Percentiles rank a stretch among this genome's conserved stretches.
phyloP scores from a whole-genome alignment of 495 filamentous ascomycete genomes.

The Xylaria sp. region DNA sequence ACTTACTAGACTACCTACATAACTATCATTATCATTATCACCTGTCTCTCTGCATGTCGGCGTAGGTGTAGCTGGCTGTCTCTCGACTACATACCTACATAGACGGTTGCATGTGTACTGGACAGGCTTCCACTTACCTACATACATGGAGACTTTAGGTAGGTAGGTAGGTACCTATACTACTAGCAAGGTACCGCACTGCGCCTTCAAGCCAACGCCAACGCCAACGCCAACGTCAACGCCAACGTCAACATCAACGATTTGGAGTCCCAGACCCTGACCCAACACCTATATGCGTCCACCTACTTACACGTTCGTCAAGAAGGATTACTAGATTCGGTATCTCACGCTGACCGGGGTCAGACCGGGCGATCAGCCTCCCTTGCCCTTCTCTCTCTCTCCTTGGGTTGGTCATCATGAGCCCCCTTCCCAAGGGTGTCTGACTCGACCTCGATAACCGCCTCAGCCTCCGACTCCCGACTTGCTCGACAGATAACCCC shows the following conservation, averaged over 20 bases:
- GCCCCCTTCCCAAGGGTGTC: not conserved
- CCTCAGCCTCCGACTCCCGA: slow-evolving; percentile 11
- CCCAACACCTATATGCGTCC: no score
- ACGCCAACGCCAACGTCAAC: no score
- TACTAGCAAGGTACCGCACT: no score
- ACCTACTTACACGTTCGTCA: not conserved
- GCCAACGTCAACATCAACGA: no score
- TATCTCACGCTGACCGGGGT: slow-evolving; percentile 15
- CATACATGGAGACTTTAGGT: no score
- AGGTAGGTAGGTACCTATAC: no score
- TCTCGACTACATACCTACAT: no score
- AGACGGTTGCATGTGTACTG: no score
- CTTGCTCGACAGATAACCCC: slow-evolving; percentile 1
- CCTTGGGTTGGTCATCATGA: slow-evolving; percentile 10
- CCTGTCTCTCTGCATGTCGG: not conserved
- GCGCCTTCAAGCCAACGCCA: not conserved
- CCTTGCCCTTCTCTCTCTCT: not conserved
- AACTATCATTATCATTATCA: not conserved
- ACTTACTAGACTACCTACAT: no score
- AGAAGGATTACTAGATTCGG: slow-evolving; percentile 10
- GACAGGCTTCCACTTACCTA: no score
- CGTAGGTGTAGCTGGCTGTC: not conserved
- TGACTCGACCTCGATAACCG: slow-evolving; percentile 6
- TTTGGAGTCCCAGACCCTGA: not conserved
- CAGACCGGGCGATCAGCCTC: slow-evolving; percentile 17